Conservation (phyloP, 805 yeast species). For the Metschnikowia henanensis region DNA sequence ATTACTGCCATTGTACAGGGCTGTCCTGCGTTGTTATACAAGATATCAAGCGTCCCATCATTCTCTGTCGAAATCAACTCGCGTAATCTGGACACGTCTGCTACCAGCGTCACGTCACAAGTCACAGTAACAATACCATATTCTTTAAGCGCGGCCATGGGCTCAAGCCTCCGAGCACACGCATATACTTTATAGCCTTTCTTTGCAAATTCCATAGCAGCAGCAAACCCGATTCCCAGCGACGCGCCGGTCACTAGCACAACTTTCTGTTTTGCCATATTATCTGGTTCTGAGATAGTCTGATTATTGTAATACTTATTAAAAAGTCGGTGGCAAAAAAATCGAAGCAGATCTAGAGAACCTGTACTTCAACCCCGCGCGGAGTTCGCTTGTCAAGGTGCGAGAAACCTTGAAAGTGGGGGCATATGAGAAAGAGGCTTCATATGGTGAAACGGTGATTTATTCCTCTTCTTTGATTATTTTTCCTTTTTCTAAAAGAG, state of each 20-base stretch:
- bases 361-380: no score
- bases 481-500: no score
- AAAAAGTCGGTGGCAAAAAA: background rate
- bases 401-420: no score
- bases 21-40: slow-evolving; percentile 77
- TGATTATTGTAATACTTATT: background rate
- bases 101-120: slow-evolving; percentile 57
- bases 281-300: background rate
- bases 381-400: no score
- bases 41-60: slow-evolving; percentile 52
- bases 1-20: slow-evolving; percentile 69
- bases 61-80: slow-evolving; percentile 41
- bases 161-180: slow-evolving; percentile 65
- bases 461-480: no score
- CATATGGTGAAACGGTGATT: no score
- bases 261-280: slow-evolving; percentile 26
- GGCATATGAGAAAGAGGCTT: no score
- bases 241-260: slow-evolving; percentile 63
- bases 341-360: background rate
- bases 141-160: slow-evolving; percentile 51
- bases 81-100: slow-evolving; percentile 47
- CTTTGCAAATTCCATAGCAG: slow-evolving; percentile 46
- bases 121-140: slow-evolving; percentile 45
- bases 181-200: slow-evolving; percentile 64
- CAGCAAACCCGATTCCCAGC: slow-evolving; percentile 55